Evolutionary conservation across 129 eudicot species (phyloP).

Genomic region (Solidago caesia): DNA sequence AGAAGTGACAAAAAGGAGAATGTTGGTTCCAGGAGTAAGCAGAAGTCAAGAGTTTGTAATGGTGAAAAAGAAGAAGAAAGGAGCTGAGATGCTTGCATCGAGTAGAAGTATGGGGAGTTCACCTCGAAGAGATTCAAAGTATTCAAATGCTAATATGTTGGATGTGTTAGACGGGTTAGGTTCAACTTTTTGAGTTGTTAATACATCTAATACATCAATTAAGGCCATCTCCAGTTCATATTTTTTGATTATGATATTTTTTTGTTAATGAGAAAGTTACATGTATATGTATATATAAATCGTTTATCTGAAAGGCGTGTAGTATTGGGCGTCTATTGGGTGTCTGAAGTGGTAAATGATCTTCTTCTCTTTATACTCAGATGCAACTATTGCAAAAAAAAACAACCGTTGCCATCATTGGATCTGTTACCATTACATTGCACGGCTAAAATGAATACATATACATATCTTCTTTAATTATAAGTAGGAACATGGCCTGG

Average conservation of each 20-base stretch:
- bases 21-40: slow-evolving; percentile 63
- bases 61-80: slow-evolving; percentile 44
- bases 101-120: slow-evolving; percentile 86
- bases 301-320: slow-evolving; percentile 14
- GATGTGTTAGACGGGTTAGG: slow-evolving; percentile 74
- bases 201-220: background rate
- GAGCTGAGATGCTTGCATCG: slow-evolving; percentile 40
- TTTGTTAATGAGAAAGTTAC: slow-evolving; percentile 13
- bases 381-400: too few species aligned
- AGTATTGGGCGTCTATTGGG: slow-evolving; percentile 11
- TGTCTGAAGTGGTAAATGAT: too few species aligned
- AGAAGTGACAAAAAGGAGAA: slow-evolving; percentile 52
- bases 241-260: background rate
- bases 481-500: too few species aligned
- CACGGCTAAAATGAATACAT: too few species aligned
- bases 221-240: slow-evolving; percentile 19
- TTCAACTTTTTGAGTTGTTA: slow-evolving; percentile 33
- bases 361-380: too few species aligned
- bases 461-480: too few species aligned
- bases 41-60: slow-evolving; percentile 78
- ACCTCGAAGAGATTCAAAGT: slow-evolving; percentile 47
- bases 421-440: too few species aligned
- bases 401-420: too few species aligned
- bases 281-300: slow-evolving; percentile 30
- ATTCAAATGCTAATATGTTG: slow-evolving; percentile 50